Evolutionary conservation across 495 filamentous ascomycete genomes (phyloP).

Genomic region (Penicillium roqueforti): DNA sequence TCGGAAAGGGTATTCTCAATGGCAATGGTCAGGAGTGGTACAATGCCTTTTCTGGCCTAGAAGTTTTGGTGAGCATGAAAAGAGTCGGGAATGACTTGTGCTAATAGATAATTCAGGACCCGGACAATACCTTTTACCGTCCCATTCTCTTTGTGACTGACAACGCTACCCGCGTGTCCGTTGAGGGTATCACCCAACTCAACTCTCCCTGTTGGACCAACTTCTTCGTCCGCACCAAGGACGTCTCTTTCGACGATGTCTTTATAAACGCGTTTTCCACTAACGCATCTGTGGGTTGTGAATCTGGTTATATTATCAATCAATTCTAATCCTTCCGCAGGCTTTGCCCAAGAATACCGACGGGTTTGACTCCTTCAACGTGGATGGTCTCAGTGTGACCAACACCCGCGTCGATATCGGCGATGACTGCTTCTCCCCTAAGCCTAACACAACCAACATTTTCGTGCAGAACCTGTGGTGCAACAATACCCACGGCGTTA

Average conservation of each 20-base stretch:
- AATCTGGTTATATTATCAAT: neutral
- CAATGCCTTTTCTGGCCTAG: conserved; percentile 42
- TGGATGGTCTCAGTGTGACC: conserved; percentile 45
- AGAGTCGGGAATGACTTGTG: neutral
- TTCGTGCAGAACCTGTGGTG: conserved; percentile 56
- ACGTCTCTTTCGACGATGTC: conserved; percentile 50
- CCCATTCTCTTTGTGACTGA: conserved; percentile 55
- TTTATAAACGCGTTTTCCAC: conserved; percentile 51
- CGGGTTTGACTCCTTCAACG: conserved; percentile 53
- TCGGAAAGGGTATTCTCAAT: conserved; percentile 49
- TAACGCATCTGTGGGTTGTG: conserved; percentile 38
- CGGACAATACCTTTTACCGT: conserved; percentile 48
- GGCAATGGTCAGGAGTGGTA: conserved; percentile 54
- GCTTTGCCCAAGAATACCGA: conserved; percentile 54
- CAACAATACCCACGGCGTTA: conserved; percentile 54
- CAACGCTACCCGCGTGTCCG: conserved; percentile 50
- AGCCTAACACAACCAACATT: conserved; percentile 55
- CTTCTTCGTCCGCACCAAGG: conserved; percentile 51
- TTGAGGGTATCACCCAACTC: conserved; percentile 53
- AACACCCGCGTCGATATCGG: conserved; percentile 50
- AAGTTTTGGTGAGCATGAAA: conserved; percentile 36
- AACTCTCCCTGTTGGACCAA: conserved; percentile 60
- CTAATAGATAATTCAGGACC: conserved; percentile 29
- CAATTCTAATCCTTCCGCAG: conserved; percentile 9
- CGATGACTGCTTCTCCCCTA: conserved; percentile 58